These are phyloP conservation scores for Teunomyces panamensis DNA, from an alignment of 805 yeast genomes.

Conservation along the genomic window DNA sequence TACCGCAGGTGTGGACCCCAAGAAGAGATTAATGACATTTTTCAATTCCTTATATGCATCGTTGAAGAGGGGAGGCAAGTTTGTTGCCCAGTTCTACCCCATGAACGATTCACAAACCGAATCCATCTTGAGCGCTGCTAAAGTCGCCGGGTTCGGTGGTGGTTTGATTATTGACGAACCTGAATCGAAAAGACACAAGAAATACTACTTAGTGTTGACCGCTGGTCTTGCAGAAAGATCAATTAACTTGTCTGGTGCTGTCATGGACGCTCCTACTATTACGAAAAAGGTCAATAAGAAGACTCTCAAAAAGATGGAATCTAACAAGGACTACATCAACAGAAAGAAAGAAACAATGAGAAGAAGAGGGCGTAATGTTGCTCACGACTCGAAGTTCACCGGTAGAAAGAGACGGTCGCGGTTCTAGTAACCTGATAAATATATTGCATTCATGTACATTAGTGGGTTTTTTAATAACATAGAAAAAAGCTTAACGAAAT, in stretches of 20 bases:
- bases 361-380: conserved; percentile 86
- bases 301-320: conserved; percentile 57
- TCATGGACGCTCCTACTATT: conserved; percentile 63
- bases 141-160: conserved; percentile 93
- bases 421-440: conserved; percentile 18
- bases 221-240: conserved; percentile 79
- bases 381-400: conserved; percentile 86
- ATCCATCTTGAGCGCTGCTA: conserved; percentile 77
- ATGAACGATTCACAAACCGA: conserved; percentile 82
- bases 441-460: conserved; percentile 1
- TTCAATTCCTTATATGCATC: conserved; percentile 86
- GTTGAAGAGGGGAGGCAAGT: conserved; percentile 91
- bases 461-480: background rate
- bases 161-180: conserved; percentile 94
- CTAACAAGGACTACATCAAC: conserved; percentile 73
- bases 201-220: conserved; percentile 83
- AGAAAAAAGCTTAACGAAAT: background rate
- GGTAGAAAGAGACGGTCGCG: conserved; percentile 63
- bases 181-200: conserved; percentile 86
- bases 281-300: conserved; percentile 44
- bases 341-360: conserved; percentile 94
- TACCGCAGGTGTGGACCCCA: conserved; percentile 76
- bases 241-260: conserved; percentile 75
- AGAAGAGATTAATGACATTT: conserved; percentile 71
- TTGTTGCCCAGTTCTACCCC: conserved; percentile 96